Percentiles rank a stretch among this genome's conserved stretches.
These are phyloP conservation scores for Elaphomyces granulatus DNA, from an alignment of 495 filamentous ascomycete genomes.

Conservation along the genomic window DNA sequence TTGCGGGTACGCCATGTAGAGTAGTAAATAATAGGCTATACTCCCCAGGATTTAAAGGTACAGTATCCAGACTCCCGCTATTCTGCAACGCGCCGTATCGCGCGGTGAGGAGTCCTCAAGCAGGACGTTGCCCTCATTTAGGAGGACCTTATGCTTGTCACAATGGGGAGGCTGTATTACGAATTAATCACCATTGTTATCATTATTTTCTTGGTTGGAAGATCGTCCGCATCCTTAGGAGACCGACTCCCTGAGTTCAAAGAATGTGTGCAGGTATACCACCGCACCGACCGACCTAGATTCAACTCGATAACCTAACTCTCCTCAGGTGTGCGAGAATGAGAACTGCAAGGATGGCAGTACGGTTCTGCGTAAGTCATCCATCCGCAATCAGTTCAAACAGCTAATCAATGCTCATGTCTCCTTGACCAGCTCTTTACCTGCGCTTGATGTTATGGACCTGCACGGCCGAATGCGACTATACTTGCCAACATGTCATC, in stretches of 20 bases:
- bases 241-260: constrained; percentile 82
- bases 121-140: no score
- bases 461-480: constrained; percentile 90
- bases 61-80: no score
- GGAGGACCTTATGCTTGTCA: no score
- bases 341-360: constrained; percentile 57
- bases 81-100: no score
- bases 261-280: constrained; percentile 66
- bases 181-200: constrained; percentile 21
- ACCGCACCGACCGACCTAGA: background rate
- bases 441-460: constrained; percentile 42
- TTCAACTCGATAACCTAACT: no score
- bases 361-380: constrained; percentile 33
- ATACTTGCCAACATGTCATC: constrained; percentile 91
- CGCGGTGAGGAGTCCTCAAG: no score
- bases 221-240: constrained; percentile 57
- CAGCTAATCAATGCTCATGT: no score
- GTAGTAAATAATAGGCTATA: no score
- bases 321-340: constrained; percentile 56
- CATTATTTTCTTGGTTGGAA: constrained; percentile 30
- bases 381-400: no score
- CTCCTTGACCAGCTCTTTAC: constrained; percentile 22
- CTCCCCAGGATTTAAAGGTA: no score
- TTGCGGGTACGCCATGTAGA: no score
- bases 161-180: no score